Base-by-base conservation (phyloP, 176 grass and related monocot species). In the Cocos nucifera region DNA sequence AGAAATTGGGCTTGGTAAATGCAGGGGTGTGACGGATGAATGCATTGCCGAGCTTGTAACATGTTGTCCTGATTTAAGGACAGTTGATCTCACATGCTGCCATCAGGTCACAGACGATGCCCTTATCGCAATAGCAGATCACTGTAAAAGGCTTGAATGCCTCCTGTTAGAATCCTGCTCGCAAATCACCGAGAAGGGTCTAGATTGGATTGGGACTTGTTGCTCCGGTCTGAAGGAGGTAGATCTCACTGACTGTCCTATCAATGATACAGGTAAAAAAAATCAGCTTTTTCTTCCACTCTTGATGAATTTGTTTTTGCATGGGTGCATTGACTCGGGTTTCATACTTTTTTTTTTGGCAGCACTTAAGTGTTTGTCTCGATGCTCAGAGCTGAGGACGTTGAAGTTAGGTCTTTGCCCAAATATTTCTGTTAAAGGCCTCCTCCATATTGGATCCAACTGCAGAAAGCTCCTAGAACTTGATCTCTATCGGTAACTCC, bases 1-100 rank as follows among this genome's bases (percentile, higher is more conserved):
- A 35, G 84, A 92, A 75, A 81, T 98, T 67, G 81, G 93, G 69
- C 87, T 98, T 56, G 83, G 87, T 72, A 98, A 98, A 83, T 92
- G 93, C 70, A 73, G 72, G 0, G 79, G 69, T 32, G 87, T 88
- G 74, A 88, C 87, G 6, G 87, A 98, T 64, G 78, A 88, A 70
- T 81, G 87, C 58, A 79, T 98, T 24, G 88, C 84, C 67, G 69
- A 59, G 14, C 87, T 98, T n/a, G 87, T 98, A 63, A 53, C 52
- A 50, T 60, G 8, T 10, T 88, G 93, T 65, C 62, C 61, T 29
- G n/a, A 81, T 76, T 66, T 98, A 66, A 88, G 59, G 55, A 76
- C 63, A 59, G 80, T 98, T 69, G 76, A 98, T 82, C 81, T 98
- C 50, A 88, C 87, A 62, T 98, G 93, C 67, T 98, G 87, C 61